Evolutionary conservation across 768 basidiomycete genomes (phyloP), one percentile per base, ranked within the genome.

Genomic region (Macrolepiota albuminosa): DNA sequence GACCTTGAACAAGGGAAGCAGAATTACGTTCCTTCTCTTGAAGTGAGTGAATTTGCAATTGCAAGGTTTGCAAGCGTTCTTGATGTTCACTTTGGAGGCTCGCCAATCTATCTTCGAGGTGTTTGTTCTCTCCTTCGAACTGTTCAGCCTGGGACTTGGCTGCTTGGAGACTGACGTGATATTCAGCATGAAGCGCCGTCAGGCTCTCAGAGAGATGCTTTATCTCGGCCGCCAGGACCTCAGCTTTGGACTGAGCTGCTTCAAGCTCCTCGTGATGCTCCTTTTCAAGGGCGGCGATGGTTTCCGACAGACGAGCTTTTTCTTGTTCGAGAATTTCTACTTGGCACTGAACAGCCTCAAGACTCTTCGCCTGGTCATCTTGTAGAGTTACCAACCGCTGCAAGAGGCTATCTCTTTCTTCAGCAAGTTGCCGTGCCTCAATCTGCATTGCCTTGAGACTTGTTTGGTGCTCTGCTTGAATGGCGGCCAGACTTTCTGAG

Each of bases 1-100:
- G 74, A 55, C 85, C 84, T 46, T 79, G 73, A 26, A 75, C 67
- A 50, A 87, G 83, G 2, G 78, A 68, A 13, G 69, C 67, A 29
- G 74, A 67, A 37, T 85, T 74, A 40, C 72, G 77, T 37, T 76
- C 73, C 39, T 78, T 82, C 67, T 86, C 84, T 57, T 81, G 75
- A 13, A 86, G 61, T n/a, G 33, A 36, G 18, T 59, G 54, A 2
- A 29, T 34, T n/a, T 59, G 54, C 14, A 54, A 45, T 39, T 49
- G 36, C 14, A 48, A n/a, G 13, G 60, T 31, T 26, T 56, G 49
- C 43, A 58, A 42, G 42, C 26, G 54, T 57, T 56, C 51, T 7
- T 53, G 54, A 14, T 58, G 57, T 21, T 63, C 54, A 24, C 21
- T 57, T 54, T 58, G 46, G 45, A 57, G 52, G 31, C 52, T 50